Conservation (phyloP, 1,284 basidiomycete genomes). For the Cryptococcus floricola region DNA sequence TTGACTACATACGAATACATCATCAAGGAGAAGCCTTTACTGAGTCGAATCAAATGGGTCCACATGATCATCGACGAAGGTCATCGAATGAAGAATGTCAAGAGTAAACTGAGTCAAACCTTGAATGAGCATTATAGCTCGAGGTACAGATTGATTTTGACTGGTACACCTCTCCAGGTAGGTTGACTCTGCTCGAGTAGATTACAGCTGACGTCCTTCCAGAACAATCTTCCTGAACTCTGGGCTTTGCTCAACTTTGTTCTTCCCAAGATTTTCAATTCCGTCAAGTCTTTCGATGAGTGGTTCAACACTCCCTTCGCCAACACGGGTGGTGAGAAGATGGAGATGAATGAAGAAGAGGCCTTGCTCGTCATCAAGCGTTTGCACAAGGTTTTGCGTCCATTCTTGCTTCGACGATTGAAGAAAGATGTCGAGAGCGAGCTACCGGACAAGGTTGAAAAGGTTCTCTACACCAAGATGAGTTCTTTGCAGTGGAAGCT, state of each 20-base stretch:
- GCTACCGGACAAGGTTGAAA: slow-evolving; percentile 97
- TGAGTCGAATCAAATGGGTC: slow-evolving; percentile 93
- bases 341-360: slow-evolving; percentile 99
- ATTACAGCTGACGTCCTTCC: slow-evolving; percentile 8
- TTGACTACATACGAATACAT: slow-evolving; percentile 99
- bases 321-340: slow-evolving; percentile 95
- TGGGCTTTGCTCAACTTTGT: slow-evolving; percentile 99
- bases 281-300: slow-evolving; percentile 98
- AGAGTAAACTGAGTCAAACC: slow-evolving; percentile 89
- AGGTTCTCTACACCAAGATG: slow-evolving; percentile 98
- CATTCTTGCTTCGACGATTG: slow-evolving; percentile 90
- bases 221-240: slow-evolving; percentile 95
- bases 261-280: slow-evolving; percentile 97
- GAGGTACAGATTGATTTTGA: slow-evolving; percentile 91
- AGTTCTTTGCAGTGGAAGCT: slow-evolving; percentile 88
- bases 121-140: slow-evolving; percentile 91
- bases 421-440: slow-evolving; percentile 99
- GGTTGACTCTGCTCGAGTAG: slow-evolving; percentile 12
- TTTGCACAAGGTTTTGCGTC: slow-evolving; percentile 89
- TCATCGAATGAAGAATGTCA: slow-evolving; percentile 99
- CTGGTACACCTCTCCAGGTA: slow-evolving; percentile 89
- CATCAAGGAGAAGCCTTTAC: slow-evolving; percentile 89
- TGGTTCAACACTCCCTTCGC: slow-evolving; percentile 99
- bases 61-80: slow-evolving; percentile 99
- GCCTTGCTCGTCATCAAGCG: slow-evolving; percentile 95